phyloP scores from a whole-genome alignment of 768 basidiomycete species.

The Naganishia kalamii region DNA sequence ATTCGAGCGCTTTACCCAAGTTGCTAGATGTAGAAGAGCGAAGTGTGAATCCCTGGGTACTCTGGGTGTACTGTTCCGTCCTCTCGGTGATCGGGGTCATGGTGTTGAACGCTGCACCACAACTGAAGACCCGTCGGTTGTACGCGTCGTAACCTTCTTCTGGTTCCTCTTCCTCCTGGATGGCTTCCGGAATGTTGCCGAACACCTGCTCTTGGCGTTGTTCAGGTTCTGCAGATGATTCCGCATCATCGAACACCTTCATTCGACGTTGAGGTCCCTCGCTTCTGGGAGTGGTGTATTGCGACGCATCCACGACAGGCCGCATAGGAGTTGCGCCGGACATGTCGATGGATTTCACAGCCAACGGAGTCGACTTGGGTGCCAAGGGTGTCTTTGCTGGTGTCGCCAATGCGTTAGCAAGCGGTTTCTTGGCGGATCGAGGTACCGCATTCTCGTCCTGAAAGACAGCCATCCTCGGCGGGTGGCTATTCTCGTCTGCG shows the following conservation, averaged over 20 bases:
- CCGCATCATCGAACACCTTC: not conserved
- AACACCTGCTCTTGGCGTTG: constrained; percentile 19
- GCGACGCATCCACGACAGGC: not conserved
- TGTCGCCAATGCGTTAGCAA: constrained; percentile 21
- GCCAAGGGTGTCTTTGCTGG: constrained; percentile 32
- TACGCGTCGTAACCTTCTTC: constrained; percentile 26
- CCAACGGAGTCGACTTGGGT: constrained; percentile 1
- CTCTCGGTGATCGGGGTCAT: constrained; percentile 98
- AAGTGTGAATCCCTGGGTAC: constrained; percentile 51
- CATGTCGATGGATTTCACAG: not conserved
- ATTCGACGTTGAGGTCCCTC: constrained; percentile 4
- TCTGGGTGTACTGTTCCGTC: constrained; percentile 74
- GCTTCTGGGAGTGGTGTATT: not conserved
- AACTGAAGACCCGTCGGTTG: constrained; percentile 28
- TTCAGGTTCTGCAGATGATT: not conserved
- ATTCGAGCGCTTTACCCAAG: constrained; percentile 21
- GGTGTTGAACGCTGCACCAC: constrained; percentile 58
- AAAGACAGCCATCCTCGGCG: constrained; percentile 27
- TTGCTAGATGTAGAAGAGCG: constrained; percentile 36
- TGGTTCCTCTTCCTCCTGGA: constrained; percentile 29
- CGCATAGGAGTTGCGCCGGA: not conserved
- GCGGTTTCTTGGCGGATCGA: constrained; percentile 9
- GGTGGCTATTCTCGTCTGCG: constrained; percentile 34
- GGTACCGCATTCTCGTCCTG: constrained; percentile 29
- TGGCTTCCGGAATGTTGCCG: constrained; percentile 2